Base-by-base conservation (phyloP, 805 yeast species). In the Candida michaelii region DNA sequence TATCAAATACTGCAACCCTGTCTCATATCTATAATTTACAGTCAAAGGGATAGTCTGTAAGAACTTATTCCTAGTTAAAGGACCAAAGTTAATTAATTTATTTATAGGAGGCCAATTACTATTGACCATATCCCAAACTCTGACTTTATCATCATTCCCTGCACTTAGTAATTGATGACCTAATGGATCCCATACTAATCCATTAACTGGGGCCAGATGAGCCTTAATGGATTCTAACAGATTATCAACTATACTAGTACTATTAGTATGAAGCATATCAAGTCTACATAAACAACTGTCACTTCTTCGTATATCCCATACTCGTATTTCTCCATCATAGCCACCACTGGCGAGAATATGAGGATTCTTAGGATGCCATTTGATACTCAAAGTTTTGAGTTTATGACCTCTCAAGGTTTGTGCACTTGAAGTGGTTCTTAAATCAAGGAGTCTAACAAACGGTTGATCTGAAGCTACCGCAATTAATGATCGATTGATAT, bases 231-330 rank as follows among this genome's bases (percentile, higher is more conserved):
- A 52, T 2, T 60, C 52, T 15, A 67, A 51, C 45, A 68, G 67
- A 3, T 15, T 4, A 9, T 40, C 40, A n/a, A 21, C 34, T 3
- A 43, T 24, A 17, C 49, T 42, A 29, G 18, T 27, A 27, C 16
- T 16, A 35, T 63, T 67, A 1, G 80, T 73, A 13, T 73, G 63
- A 30, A 71, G 60, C 68, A 79, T 67, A 55, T 88, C 90, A 44
- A 88, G 61, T 12, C 80, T 71, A 33, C 81, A 73, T 17, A 87
- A 60, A 53, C 88, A 83, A 27, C 84, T 75, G 13, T 72, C 69
- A 17, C 87, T 77, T 36, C 85, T 65, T 36, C 98, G 65, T 9
- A 89, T 75, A 58, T 90, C 98, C 97, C 97, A 90, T 0, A 90
- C 57, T 40, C 85, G 74, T 7, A 85, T 82, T 35, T 82, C 82